Percentiles rank a stretch among this genome's conserved stretches.
These are phyloP conservation scores for Ophiostoma tasmaniense DNA, from an alignment of 2,329 filamentous ascomycete species.

Conservation along the genomic window DNA sequence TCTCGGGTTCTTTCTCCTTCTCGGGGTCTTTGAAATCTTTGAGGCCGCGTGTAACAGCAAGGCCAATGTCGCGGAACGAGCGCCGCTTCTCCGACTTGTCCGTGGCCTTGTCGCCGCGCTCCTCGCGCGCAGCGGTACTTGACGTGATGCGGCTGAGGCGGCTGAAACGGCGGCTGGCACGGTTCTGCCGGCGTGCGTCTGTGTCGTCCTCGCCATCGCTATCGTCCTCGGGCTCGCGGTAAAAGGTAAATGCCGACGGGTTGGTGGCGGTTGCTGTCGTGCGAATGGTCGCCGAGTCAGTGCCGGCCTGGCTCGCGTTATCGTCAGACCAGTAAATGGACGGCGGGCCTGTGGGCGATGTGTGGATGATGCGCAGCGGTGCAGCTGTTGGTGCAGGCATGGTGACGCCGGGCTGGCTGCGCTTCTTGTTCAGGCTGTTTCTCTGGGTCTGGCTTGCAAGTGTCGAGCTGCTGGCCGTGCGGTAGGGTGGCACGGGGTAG, in stretches of 20 bases:
- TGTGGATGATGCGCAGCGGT: constrained; percentile 12
- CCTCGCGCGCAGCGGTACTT: neutral
- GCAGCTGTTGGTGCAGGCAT: neutral
- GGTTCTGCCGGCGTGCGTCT: neutral
- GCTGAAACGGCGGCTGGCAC: constrained; percentile 7
- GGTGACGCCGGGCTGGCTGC: neutral
- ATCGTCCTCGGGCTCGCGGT: constrained; percentile 29
- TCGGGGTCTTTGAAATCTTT: neutral
- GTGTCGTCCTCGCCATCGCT: constrained; percentile 3
- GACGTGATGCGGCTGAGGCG: neutral
- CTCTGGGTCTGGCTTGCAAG: neutral
- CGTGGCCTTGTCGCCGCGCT: neutral
- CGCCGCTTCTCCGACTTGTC: neutral
- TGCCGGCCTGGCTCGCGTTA: constrained; percentile 14
- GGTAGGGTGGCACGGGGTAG: constrained; percentile 9
- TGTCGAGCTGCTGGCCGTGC: neutral
- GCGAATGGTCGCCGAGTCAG: constrained; percentile 17
- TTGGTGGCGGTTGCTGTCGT: constrained; percentile 17
- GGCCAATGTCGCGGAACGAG: neutral
- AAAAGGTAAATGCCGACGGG: constrained; percentile 32
- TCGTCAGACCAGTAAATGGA: constrained; percentile 27
- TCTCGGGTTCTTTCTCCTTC: neutral
- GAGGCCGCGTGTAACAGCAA: neutral
- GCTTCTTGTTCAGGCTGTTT: neutral
- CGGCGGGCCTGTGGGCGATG: constrained; percentile 17